These are phyloP conservation scores for Sclerotinia trifoliorum DNA, from an alignment of 2,329 filamentous ascomycete species.

Conservation along the genomic window DNA sequence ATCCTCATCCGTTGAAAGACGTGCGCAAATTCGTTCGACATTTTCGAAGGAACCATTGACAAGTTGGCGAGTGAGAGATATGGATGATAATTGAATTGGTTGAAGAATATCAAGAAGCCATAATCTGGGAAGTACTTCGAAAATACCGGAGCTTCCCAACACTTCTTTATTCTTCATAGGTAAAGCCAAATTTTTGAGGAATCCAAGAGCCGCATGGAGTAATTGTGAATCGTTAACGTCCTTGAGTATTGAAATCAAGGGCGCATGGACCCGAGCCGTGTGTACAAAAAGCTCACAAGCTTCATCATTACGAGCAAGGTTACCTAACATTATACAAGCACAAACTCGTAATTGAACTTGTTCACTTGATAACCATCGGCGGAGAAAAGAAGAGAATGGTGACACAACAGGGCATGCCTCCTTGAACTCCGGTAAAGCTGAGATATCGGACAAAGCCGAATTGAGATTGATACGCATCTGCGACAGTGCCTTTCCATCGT, in stretches of 20 bases:
- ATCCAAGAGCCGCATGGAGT: constrained; percentile 56
- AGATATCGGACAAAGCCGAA: constrained; percentile 51
- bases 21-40: constrained; percentile 49
- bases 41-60: constrained; percentile 54
- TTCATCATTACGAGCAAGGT: constrained; percentile 59
- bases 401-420: constrained; percentile 46
- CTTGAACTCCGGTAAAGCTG: constrained; percentile 50
- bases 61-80: constrained; percentile 57
- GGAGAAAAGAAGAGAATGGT: constrained; percentile 45
- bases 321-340: constrained; percentile 61
- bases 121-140: constrained; percentile 54
- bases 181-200: constrained; percentile 65
- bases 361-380: constrained; percentile 48
- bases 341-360: constrained; percentile 52
- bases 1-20: constrained; percentile 42
- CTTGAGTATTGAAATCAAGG: constrained; percentile 48
- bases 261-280: constrained; percentile 45
- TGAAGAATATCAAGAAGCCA: constrained; percentile 53
- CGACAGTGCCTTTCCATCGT: constrained; percentile 51
- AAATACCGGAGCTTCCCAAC: constrained; percentile 48
- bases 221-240: constrained; percentile 50
- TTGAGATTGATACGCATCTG: constrained; percentile 52
- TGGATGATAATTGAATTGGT: constrained; percentile 59
- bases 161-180: constrained; percentile 53
- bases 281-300: constrained; percentile 52